These are phyloP conservation scores for Tolypocladium tropicale DNA, from an alignment of 2,329 filamentous ascomycete species.

Conservation along the genomic window DNA sequence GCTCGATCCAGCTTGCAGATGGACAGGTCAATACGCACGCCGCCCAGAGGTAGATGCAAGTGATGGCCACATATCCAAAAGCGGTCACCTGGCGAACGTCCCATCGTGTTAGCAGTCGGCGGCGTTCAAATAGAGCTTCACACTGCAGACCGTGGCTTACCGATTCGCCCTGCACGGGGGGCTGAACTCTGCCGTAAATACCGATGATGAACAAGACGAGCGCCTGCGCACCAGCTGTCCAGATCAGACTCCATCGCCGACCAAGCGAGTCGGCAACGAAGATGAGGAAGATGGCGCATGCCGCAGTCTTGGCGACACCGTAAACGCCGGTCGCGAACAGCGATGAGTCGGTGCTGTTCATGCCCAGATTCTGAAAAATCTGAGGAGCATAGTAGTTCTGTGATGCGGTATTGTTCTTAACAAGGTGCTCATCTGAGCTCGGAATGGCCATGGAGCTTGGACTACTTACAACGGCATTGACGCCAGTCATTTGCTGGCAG, in stretches of 20 bases:
- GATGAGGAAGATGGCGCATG: slow-evolving; percentile 53
- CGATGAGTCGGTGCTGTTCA: slow-evolving; percentile 42
- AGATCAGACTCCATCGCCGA: slow-evolving; percentile 48
- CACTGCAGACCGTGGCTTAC: slow-evolving; percentile 18
- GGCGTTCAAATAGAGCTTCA: background rate
- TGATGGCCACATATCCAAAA: slow-evolving; percentile 59
- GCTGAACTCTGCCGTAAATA: slow-evolving; percentile 55
- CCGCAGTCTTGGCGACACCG: slow-evolving; percentile 58
- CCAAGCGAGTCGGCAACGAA: slow-evolving; percentile 62
- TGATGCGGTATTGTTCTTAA: background rate
- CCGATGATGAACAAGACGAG: slow-evolving; percentile 59
- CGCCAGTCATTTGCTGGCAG: slow-evolving; percentile 65
- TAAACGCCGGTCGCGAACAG: slow-evolving; percentile 68
- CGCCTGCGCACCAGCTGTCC: slow-evolving; percentile 54
- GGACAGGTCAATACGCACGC: slow-evolving; percentile 19
- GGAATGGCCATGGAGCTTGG: slow-evolving; percentile 9
- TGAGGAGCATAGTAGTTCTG: slow-evolving; percentile 58
- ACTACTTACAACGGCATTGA: slow-evolving; percentile 34
- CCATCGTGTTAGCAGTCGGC: background rate
- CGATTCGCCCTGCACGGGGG: slow-evolving; percentile 39
- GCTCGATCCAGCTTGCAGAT: background rate
- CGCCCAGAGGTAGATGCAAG: slow-evolving; percentile 64
- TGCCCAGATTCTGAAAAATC: slow-evolving; percentile 57
- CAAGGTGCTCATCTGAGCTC: background rate
- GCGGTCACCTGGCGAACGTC: slow-evolving; percentile 40